Conservation (phyloP, 2,329 filamentous ascomycete genomes). For the Claviceps purpurea region DNA sequence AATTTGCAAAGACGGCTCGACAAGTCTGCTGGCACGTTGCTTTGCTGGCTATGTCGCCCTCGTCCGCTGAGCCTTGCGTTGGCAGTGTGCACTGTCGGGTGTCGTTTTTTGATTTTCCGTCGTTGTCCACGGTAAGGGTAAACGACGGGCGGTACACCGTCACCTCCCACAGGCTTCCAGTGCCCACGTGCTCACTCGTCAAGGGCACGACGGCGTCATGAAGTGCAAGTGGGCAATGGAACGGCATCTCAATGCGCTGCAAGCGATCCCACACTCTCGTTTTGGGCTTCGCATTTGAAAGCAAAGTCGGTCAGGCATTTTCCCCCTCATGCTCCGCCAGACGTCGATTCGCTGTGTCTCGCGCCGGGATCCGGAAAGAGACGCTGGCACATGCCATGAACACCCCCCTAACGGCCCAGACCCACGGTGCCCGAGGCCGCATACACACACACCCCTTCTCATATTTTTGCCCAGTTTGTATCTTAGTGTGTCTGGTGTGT, state of each 20-base stretch:
- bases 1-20: too few relatives aligned
- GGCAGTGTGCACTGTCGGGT: too few relatives aligned
- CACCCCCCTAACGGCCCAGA: neutral
- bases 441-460: neutral
- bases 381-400: conserved; percentile 6
- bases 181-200: too few relatives aligned
- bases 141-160: too few relatives aligned
- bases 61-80: too few relatives aligned
- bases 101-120: too few relatives aligned
- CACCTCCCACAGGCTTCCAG: too few relatives aligned
- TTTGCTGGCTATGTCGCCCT: too few relatives aligned
- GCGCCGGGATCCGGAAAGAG: conserved; percentile 5
- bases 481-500: neutral
- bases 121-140: too few relatives aligned
- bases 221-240: neutral
- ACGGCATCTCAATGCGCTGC: neutral
- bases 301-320: neutral
- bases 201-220: too few relatives aligned
- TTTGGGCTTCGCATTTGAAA: neutral
- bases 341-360: neutral
- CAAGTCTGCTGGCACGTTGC: too few relatives aligned
- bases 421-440: neutral
- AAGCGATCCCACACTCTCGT: neutral
- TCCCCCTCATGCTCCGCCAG: neutral
- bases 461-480: neutral